Base-by-base conservation (phyloP, 768 basidiomycete genomes). In the Calocybe indica region DNA sequence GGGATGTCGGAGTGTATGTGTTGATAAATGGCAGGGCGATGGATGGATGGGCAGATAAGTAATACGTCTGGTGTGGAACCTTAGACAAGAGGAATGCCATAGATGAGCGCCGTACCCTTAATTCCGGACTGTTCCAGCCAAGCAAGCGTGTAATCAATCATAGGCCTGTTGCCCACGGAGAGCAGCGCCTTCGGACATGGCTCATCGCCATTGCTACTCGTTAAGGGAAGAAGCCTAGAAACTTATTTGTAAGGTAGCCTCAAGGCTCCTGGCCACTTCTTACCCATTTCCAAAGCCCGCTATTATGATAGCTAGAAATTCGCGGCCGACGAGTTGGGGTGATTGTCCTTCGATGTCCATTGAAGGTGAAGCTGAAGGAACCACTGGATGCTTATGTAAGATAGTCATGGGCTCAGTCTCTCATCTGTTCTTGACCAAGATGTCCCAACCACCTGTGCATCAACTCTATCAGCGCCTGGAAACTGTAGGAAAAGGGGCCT, bases 231-330 rank as follows among this genome's bases (percentile, higher is more conserved):
- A 12, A 92, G 74, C 48, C 89, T 92, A 58, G 37, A 41, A 48
- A 41, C 44, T 41, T 32, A 51, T 42, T 14, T 46, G 34, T 29
- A 9, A 38, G 45, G 30, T 13, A 9, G 10, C 22, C 47, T 47
- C 36, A 43, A 43, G 6, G 30, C 22, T 11, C 40, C 7, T 28
- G 38, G 51, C 8, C n/a, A 4, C 22, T 40, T 61, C 83, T 64
- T 66, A 89, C 93, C 86, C 85, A 58, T 88, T 84, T n/a, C 94
- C 94, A 68, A 92, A 92, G 32, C 94, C 94, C 29, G 91, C 88
- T 9, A 96, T 74, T 28, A 96, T 71, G 13, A 97, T 82, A 0
- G 89, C 94, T 44, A 88, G 79, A 62, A 96, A 96, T 63, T 96
- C 94, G 30, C 76, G 78, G 32, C 76, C 74, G 15, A 78, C 71